These are phyloP conservation scores for Physcomitrellopsis africana DNA, from an alignment of 225 moss, liverwort and hornwort species.

Conservation along the genomic window DNA sequence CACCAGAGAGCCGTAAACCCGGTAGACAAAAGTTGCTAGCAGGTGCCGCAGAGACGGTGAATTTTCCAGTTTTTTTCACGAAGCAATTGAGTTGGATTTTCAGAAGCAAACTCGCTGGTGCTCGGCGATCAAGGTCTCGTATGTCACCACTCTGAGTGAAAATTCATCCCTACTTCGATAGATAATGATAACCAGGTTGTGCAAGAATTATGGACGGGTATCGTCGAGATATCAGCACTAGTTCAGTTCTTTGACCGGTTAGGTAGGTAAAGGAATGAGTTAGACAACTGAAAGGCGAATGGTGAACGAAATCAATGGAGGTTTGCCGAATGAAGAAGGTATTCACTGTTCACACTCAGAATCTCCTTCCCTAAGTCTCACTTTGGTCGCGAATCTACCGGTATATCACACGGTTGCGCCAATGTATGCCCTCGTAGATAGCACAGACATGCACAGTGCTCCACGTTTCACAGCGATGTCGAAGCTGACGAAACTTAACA, in stretches of 20 bases:
- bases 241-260: constrained; percentile 45
- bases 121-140: constrained; percentile 35
- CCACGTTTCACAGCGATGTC: constrained; percentile 12
- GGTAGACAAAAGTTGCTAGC: constrained; percentile 37
- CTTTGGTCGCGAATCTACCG: constrained; percentile 19
- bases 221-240: constrained; percentile 28
- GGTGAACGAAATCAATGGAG: constrained; percentile 9
- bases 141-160: constrained; percentile 40
- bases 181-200: constrained; percentile 36
- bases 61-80: constrained; percentile 46
- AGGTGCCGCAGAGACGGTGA: constrained; percentile 56
- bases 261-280: constrained; percentile 25
- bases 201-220: constrained; percentile 44
- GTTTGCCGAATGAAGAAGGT: constrained; percentile 28
- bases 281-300: constrained; percentile 9
- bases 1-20: constrained; percentile 1
- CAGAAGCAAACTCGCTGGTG: constrained; percentile 22
- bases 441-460: constrained; percentile 20
- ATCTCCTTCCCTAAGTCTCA: constrained; percentile 23
- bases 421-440: constrained; percentile 30
- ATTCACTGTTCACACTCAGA: constrained; percentile 45
- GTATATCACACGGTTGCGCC: constrained; percentile 16
- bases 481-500: constrained; percentile 23
- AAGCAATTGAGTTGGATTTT: constrained; percentile 37
- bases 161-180: constrained; percentile 30